These are phyloP conservation scores for Gracilariopsis chorda DNA, from an alignment of 23 red algal genomes.

Conservation along the genomic window DNA sequence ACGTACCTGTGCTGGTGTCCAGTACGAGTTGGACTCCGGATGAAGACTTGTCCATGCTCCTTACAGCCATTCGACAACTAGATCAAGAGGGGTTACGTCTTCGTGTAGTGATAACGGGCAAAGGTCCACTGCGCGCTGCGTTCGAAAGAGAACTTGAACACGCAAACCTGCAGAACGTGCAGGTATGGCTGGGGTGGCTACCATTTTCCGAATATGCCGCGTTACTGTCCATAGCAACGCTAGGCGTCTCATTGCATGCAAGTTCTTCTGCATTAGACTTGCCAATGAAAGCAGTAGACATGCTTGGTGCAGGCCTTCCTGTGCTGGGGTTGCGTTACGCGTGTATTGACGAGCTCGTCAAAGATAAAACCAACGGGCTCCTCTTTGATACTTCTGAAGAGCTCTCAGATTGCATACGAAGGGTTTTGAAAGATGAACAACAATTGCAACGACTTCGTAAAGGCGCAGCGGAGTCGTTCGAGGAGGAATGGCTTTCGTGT, in stretches of 20 bases:
- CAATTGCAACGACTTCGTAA: background rate
- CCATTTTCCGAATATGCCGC: constrained; percentile 64
- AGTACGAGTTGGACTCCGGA: constrained; percentile 97
- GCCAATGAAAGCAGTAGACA: constrained; percentile 98
- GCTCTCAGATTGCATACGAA: constrained; percentile 4
- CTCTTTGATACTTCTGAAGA: constrained; percentile 42
- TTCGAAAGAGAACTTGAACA: constrained; percentile 26
- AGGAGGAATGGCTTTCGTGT: background rate
- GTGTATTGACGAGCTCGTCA: constrained; percentile 69
- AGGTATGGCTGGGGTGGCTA: constrained; percentile 59
- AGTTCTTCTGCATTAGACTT: constrained; percentile 90
- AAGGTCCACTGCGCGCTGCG: constrained; percentile 71
- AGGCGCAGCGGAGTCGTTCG: background rate
- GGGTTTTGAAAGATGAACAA: background rate
- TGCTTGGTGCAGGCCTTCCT: constrained; percentile 85
- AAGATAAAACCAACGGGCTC: constrained; percentile 39
- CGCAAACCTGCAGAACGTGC: background rate
- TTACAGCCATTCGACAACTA: constrained; percentile 44
- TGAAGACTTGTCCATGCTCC: constrained; percentile 77
- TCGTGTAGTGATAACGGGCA: constrained; percentile 77
- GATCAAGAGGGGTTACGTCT: constrained; percentile 15
- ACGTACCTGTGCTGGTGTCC: constrained; percentile 33
- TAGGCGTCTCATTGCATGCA: constrained; percentile 86
- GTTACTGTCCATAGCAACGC: constrained; percentile 54
- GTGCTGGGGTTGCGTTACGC: constrained; percentile 66